Percentiles rank a stretch among this genome's conserved stretches.
These are phyloP conservation scores for Thermoascus crustaceus DNA, from an alignment of 2,329 filamentous ascomycete genomes.

Conservation along the genomic window DNA sequence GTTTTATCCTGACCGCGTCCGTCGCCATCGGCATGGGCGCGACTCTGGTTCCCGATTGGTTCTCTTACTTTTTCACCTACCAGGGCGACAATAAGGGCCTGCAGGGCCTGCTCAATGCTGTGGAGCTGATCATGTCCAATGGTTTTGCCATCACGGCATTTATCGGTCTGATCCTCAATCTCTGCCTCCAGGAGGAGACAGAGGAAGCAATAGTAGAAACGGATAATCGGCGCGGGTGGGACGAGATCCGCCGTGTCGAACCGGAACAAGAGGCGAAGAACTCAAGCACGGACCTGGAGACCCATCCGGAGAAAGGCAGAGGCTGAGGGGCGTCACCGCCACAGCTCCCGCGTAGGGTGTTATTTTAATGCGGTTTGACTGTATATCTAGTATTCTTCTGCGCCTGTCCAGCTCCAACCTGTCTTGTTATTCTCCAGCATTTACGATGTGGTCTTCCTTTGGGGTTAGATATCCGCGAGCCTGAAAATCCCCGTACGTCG, in stretches of 20 bases:
- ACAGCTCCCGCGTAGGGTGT: background rate
- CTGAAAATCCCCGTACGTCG: too few relatives aligned
- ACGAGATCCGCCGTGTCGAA: background rate
- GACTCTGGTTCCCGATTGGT: slow-evolving; percentile 42
- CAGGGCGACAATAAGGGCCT: slow-evolving; percentile 56
- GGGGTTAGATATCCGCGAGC: too few relatives aligned
- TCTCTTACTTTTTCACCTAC: slow-evolving; percentile 40
- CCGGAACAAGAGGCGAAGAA: background rate
- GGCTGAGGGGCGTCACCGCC: background rate
- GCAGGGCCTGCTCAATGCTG: slow-evolving; percentile 44
- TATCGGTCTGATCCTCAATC: slow-evolving; percentile 63
- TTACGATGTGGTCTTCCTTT: too few relatives aligned
- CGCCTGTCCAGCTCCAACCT: too few relatives aligned
- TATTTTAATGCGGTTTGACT: background rate
- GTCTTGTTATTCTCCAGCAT: too few relatives aligned
- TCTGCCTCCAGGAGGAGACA: slow-evolving; percentile 65
- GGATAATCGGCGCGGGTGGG: slow-evolving; percentile 10
- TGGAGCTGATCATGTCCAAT: slow-evolving; percentile 62
- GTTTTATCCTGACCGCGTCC: slow-evolving; percentile 57
- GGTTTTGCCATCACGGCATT: slow-evolving; percentile 58
- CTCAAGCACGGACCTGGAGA: background rate
- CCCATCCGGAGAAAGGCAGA: background rate
- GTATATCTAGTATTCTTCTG: too few relatives aligned
- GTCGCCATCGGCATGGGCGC: slow-evolving; percentile 53
- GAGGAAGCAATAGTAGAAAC: slow-evolving; percentile 48